Evolutionary conservation across 176 grass and related monocot species (phyloP).

Genomic region (Aegilops longissima): DNA sequence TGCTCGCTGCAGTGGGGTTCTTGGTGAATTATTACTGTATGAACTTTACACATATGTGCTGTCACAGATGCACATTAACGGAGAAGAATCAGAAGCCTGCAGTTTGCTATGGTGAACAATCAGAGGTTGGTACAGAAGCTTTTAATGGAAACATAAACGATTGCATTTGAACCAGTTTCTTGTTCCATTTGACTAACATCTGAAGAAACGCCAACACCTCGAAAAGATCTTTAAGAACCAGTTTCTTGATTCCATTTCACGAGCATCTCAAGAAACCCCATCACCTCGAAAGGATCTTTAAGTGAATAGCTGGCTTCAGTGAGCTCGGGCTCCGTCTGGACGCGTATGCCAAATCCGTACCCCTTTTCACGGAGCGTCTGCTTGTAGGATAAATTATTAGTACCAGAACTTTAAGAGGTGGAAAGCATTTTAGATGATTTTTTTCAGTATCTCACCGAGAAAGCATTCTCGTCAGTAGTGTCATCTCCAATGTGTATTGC

Average conservation of each 20-base stretch:
- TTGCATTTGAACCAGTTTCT: constrained; percentile 66
- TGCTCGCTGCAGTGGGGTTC: no score
- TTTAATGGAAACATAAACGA: constrained; percentile 86
- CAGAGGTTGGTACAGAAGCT: constrained; percentile 91
- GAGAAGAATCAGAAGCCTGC: neutral
- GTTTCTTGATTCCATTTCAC: constrained; percentile 3
- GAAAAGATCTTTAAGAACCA: constrained; percentile 26
- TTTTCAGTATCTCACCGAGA: neutral
- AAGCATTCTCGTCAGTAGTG: neutral
- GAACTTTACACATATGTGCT: no score
- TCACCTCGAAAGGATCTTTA: neutral
- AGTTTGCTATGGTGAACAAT: constrained; percentile 99
- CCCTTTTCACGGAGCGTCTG: neutral
- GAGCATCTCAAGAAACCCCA: neutral
- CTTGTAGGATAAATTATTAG: neutral
- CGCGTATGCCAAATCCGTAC: neutral
- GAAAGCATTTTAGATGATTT: neutral
- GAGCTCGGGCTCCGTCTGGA: neutral
- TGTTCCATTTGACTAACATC: neutral
- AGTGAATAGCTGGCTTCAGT: neutral
- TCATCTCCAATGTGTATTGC: neutral
- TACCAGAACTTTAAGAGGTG: neutral
- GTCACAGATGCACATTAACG: no score
- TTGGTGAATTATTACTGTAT: no score
- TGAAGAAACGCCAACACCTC: neutral